Evolutionary conservation across 805 yeast genomes (phyloP), one percentile per base, ranked within the genome.

Genomic region (Candida cerambycidarum): DNA sequence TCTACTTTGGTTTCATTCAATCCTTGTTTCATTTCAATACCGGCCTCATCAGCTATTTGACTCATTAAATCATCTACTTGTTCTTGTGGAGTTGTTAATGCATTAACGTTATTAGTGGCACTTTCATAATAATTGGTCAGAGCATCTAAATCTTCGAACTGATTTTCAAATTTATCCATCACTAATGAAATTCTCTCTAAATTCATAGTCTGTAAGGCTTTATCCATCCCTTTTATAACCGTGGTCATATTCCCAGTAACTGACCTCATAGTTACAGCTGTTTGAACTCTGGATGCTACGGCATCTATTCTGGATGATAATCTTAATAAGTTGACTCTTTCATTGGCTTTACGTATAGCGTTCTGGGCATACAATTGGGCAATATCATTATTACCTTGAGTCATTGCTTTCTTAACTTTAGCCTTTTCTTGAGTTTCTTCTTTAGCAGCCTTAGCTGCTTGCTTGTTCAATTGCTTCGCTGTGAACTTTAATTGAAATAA

Each of bases 31-130:
- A 90, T 73, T 60, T 93, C 98, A 32, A 93, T 71, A 2, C 99
- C 99, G 0, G 97, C 97, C 60, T 92, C 98, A 60, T 92, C 98
- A 0, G 98, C 98, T 12, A 93, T 90, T 61, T 87, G 89, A 57
- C 76, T 89, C 86, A 92, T 78, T 58, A 92, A 71, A 46, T 84
- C 78, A 58, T 93, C 97, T 27, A 92, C 99, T 50, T 90, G 93
- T 44, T 92, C 98, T 61, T 89, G 96, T 5, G 97, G 98, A 4
- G 96, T 90, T 28, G 85, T 77, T 41, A 86, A 76, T 0, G 97
- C 97, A 55, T 87, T 89, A 41, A 93, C 88, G 44, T 83, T 86
- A 46, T 83, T 83, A 9, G 97, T 89, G 42, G 95, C 92, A 36
- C 81, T 78, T 63, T 92, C 98, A 62, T 93, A 92, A 60, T 92